Evolutionary conservation across 2,329 filamentous ascomycete species (phyloP), one percentile per base, ranked within the genome.

Genomic region (Apiospora phragmitis): DNA sequence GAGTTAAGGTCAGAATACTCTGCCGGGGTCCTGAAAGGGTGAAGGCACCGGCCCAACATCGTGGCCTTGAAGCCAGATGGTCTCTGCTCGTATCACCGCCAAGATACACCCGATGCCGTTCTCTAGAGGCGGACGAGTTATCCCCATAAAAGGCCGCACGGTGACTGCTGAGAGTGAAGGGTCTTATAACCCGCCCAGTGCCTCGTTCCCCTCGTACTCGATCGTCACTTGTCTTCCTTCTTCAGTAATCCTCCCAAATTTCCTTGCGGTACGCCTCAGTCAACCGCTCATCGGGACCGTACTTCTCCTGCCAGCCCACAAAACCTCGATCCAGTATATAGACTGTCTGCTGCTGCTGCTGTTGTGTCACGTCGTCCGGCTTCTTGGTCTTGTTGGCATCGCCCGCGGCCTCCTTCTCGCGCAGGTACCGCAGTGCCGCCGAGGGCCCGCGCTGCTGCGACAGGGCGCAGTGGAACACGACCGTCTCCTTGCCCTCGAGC

Each of bases 401-500:
- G 12, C 9, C 21, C 62, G 62, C 35, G 35, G 70, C 77, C 81
- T 71, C 72, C 75, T 73, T 73, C 78, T 74, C 66, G 72, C 75
- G 65, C 38, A 67, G 24, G 45, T 73, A 72, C 38, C 24, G 67
- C 69, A 32, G 70, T 32, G 67, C 55, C 9, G 18, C 4, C 18
- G 88, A 88, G 0, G 96, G 96, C 0, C 96, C 96, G 0, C 96
- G 88, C 83, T 97, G 93, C 84, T 98, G 96, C 75, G 92, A 95
- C 70, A 98, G 85, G 24, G 93, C 93, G 82, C 96, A 99, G 83
- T 99, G 96, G 81, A 99, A 99, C 1, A 99, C 89, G 18, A 99
- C 94, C 14, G 88, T 92, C 70, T 96, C 89, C 81, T 94, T 94
- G 78, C 92, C 90, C 74, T 90, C 85, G 66, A 98, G 88, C 59